These are phyloP conservation scores for Globisporangium splendens DNA, from an alignment of 352 stramenopile genomes.

Conservation along the genomic window DNA sequence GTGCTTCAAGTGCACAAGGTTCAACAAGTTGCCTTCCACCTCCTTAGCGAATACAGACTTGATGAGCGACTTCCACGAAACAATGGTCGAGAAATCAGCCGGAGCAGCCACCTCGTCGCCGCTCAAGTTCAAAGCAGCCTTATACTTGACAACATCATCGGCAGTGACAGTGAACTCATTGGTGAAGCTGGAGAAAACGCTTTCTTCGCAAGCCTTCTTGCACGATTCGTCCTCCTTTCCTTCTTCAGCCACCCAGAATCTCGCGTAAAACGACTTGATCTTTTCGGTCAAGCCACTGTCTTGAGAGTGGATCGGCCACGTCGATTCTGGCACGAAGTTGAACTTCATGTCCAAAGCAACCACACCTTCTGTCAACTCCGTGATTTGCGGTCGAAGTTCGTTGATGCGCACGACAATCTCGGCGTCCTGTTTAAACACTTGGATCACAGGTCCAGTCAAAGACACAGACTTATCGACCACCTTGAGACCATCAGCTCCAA, in stretches of 20 bases:
- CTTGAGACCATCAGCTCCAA: constrained; percentile 26
- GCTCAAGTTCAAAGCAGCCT: constrained; percentile 43
- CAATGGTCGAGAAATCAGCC: constrained; percentile 76
- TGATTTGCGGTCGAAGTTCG: constrained; percentile 54
- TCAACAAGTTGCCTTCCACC: constrained; percentile 75
- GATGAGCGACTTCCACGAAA: constrained; percentile 78
- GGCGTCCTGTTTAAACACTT: constrained; percentile 32
- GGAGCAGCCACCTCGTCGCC: constrained; percentile 31
- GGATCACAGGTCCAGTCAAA: constrained; percentile 40
- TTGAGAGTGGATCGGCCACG: constrained; percentile 50
- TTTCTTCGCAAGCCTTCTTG: constrained; percentile 49
- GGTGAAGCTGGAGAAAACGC: constrained; percentile 56
- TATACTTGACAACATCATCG: constrained; percentile 59
- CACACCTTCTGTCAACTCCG: constrained; percentile 34
- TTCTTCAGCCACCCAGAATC: constrained; percentile 68
- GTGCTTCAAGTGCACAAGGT: constrained; percentile 83
- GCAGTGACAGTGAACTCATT: constrained; percentile 57
- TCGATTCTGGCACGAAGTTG: constrained; percentile 36
- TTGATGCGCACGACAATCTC: constrained; percentile 49
- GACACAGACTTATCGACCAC: constrained; percentile 38
- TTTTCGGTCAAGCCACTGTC: constrained; percentile 33
- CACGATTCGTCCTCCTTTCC: constrained; percentile 59
- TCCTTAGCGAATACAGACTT: constrained; percentile 82
- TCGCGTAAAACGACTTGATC: constrained; percentile 75
- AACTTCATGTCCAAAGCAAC: constrained; percentile 61